A percentile compares a stretch with the other conserved stretches of the same genome.
Conservation (phyloP, 495 filamentous ascomycete species). For the Chaetomidium leptoderma region DNA sequence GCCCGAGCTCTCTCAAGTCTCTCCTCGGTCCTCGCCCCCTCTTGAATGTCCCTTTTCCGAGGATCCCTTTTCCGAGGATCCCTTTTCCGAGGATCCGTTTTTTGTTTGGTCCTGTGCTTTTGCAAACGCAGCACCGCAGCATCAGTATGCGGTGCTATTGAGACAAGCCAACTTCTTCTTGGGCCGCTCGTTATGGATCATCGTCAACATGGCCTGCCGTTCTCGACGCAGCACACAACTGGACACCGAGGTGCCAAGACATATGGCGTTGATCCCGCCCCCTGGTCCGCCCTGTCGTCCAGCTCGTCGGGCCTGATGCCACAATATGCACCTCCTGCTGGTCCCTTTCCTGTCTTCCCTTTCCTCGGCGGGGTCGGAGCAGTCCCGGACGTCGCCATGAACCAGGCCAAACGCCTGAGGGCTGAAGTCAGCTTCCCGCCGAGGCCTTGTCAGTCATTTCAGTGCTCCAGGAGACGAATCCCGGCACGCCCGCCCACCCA, state of each 20-base stretch:
- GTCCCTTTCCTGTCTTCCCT: constrained; percentile 3
- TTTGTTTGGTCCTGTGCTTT: neutral
- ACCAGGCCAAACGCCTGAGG: constrained; percentile 19
- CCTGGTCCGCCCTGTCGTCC: constrained; percentile 9
- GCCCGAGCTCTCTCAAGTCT: constrained; percentile 13
- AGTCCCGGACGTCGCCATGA: constrained; percentile 20
- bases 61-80: neutral
- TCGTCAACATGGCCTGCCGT: constrained; percentile 18
- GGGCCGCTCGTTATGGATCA: constrained; percentile 13
- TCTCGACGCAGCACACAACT: neutral
- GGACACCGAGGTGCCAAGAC: constrained; percentile 19
- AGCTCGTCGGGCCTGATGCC: constrained; percentile 6
- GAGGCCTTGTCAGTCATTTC: constrained; percentile 17
- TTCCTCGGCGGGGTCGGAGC: neutral
- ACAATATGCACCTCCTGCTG: constrained; percentile 4
- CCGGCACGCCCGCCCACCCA: neutral
- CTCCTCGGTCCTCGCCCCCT: neutral
- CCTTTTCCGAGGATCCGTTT: neutral
- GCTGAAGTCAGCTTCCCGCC: constrained; percentile 25
- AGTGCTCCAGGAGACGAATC: neutral
- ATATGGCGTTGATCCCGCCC: constrained; percentile 17
- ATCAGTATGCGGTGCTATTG: constrained; percentile 9
- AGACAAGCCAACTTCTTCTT: neutral
- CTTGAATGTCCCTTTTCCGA: neutral
- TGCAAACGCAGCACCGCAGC: neutral